phyloP scores from a whole-genome alignment of 768 basidiomycete species.

The Leccinum ochraceum region DNA sequence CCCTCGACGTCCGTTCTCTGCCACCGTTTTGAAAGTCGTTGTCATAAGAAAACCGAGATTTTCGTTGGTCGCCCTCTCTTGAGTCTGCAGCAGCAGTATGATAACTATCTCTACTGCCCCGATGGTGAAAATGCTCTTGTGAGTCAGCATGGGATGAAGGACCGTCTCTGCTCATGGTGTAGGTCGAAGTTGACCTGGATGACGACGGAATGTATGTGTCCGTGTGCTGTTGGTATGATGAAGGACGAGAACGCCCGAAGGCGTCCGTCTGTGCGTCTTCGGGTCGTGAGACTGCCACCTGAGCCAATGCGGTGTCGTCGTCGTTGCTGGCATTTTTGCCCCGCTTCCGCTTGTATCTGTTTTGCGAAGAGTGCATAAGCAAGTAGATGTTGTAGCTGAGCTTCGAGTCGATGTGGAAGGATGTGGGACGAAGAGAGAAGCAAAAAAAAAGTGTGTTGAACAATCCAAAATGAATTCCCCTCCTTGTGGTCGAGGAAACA shows the following conservation, averaged over 20 bases:
- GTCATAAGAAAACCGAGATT: constrained; percentile 40
- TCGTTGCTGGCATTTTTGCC: constrained; percentile 51
- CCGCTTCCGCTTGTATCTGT: constrained; percentile 52
- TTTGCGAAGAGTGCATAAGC: constrained; percentile 40
- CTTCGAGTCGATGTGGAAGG: constrained; percentile 20
- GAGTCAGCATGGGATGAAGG: constrained; percentile 49
- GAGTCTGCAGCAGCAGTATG: constrained; percentile 38
- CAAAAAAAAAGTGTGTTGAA: constrained; percentile 34
- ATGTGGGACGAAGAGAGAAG: constrained; percentile 21
- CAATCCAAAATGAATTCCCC: constrained; percentile 28
- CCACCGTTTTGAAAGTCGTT: constrained; percentile 42
- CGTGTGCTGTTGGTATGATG: constrained; percentile 38
- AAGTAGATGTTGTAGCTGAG: constrained; percentile 20
- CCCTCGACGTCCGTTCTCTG: constrained; percentile 48
- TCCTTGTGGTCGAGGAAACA: constrained; percentile 26
- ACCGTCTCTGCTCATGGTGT: constrained; percentile 51
- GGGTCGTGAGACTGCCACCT: constrained; percentile 43
- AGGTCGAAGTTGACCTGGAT: constrained; percentile 45
- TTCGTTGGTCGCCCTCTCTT: constrained; percentile 49
- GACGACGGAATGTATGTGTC: constrained; percentile 49
- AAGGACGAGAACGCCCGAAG: constrained; percentile 54
- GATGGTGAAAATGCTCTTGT: constrained; percentile 46
- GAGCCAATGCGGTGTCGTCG: constrained; percentile 42
- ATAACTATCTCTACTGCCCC: constrained; percentile 50
- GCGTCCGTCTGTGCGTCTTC: constrained; percentile 55